A percentile compares a stretch with the other conserved stretches of the same genome.
These are phyloP conservation scores for Aureobasidium namibiae DNA, from an alignment of 2,329 filamentous ascomycete genomes.

Conservation along the genomic window DNA sequence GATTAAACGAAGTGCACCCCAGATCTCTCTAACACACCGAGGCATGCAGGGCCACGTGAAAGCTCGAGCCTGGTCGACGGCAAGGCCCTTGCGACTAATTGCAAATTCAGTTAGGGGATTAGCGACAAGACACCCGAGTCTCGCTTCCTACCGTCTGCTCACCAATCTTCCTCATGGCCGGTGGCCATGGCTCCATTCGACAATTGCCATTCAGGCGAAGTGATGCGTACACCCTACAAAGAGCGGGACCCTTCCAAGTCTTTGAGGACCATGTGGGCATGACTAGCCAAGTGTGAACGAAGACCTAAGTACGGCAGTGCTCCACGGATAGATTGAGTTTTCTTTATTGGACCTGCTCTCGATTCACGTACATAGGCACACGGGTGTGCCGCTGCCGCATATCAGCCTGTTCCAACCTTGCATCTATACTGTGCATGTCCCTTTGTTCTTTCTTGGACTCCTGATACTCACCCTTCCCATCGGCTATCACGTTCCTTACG, in stretches of 20 bases:
- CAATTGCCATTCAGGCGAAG: background rate
- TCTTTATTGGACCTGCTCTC: background rate
- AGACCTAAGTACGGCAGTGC: background rate
- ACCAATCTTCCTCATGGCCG: background rate
- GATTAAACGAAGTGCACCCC: conserved; percentile 1
- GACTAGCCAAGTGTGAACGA: background rate
- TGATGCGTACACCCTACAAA: background rate
- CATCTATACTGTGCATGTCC: background rate
- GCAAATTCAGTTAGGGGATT: background rate
- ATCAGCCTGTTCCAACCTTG: background rate
- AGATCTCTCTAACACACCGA: background rate
- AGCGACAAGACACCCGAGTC: background rate
- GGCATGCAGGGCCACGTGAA: background rate
- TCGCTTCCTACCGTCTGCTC: background rate
- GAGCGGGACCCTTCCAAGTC: background rate
- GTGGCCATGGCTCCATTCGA: background rate
- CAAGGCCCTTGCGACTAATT: background rate
- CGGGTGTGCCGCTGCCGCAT: background rate
- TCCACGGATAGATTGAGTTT: background rate
- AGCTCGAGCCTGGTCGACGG: background rate
- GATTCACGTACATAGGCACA: background rate
- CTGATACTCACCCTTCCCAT: background rate
- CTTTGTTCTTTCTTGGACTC: background rate
- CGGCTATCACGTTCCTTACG: background rate
- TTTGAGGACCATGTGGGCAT: background rate